Conservation (phyloP, 495 filamentous ascomycete genomes). For the Aspergillus homomorphus region DNA sequence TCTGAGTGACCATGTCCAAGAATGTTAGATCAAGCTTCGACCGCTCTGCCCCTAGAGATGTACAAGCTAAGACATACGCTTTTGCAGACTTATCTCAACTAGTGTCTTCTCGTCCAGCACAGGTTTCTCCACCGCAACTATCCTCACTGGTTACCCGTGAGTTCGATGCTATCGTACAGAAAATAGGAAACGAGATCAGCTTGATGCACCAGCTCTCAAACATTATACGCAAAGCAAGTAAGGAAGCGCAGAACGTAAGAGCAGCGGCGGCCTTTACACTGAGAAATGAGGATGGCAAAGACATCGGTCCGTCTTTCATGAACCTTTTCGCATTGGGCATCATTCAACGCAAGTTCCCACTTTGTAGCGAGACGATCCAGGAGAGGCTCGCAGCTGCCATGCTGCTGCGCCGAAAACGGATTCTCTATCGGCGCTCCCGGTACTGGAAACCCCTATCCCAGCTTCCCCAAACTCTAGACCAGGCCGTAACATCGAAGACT, state of each 20-base stretch:
- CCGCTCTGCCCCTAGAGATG: too few relatives aligned
- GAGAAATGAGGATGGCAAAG: constrained; percentile 7
- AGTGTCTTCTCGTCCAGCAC: too few relatives aligned
- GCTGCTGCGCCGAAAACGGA: constrained; percentile 10
- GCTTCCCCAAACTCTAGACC: too few relatives aligned
- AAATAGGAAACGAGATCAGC: too few relatives aligned
- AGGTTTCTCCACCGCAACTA: too few relatives aligned
- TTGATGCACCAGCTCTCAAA: constrained; percentile 13
- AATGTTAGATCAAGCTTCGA: too few relatives aligned
- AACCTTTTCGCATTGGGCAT: constrained; percentile 10
- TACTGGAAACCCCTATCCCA: too few relatives aligned
- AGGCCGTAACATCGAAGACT: too few relatives aligned
- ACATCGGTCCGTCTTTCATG: constrained; percentile 2
- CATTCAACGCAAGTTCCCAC: constrained; percentile 7
- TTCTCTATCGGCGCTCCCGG: constrained; percentile 11
- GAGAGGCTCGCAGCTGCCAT: constrained; percentile 6
- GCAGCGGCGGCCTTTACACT: neutral
- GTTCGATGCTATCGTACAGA: too few relatives aligned
- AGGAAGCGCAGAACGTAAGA: neutral
- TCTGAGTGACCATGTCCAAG: constrained; percentile 6
- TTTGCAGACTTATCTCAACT: too few relatives aligned
- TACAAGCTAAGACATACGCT: too few relatives aligned
- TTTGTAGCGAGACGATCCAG: neutral
- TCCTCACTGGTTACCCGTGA: too few relatives aligned
- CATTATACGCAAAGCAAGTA: constrained; percentile 13